Conservation (phyloP, 2,329 filamentous ascomycete species). For the Phaeosphaeriaceae sp. region DNA sequence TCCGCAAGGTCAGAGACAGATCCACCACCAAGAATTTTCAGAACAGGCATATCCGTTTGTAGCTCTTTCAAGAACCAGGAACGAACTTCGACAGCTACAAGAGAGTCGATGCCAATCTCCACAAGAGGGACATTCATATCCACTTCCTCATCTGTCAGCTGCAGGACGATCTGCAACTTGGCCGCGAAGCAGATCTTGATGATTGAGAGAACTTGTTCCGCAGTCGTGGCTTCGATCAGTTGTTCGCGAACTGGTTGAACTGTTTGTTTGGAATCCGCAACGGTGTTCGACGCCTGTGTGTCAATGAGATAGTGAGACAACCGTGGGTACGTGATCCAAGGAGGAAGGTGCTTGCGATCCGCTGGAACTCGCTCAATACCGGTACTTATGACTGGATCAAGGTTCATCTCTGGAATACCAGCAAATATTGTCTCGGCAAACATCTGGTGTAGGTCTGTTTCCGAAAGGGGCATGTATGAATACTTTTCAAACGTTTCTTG, state of each 20-base stretch:
- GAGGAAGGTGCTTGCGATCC: too few relatives aligned
- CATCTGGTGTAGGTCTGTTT: slow-evolving; percentile 14
- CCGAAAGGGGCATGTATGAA: slow-evolving; percentile 13
- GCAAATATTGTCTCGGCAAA: slow-evolving; percentile 19
- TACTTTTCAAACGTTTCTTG: background rate
- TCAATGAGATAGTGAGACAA: too few relatives aligned
- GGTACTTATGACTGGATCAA: too few relatives aligned
- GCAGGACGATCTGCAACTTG: slow-evolving; percentile 1
- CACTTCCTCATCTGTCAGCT: slow-evolving; percentile 15
- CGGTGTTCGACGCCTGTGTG: too few relatives aligned
- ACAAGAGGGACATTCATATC: slow-evolving; percentile 45
- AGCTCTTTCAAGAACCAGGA: slow-evolving; percentile 27
- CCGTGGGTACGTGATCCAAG: too few relatives aligned
- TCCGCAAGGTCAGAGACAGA: slow-evolving; percentile 2
- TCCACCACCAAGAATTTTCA: slow-evolving; percentile 43
- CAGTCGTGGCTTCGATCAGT: too few relatives aligned
- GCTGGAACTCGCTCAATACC: too few relatives aligned
- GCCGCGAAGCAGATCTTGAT: too few relatives aligned
- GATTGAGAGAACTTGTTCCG: too few relatives aligned
- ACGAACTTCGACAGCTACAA: slow-evolving; percentile 25
- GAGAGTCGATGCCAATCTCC: slow-evolving; percentile 26
- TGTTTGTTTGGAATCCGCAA: too few relatives aligned
- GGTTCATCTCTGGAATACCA: too few relatives aligned
- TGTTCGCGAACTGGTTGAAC: too few relatives aligned
- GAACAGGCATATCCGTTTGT: slow-evolving; percentile 22